Conservation (phyloP, 2,329 filamentous ascomycete genomes). For the Arthrobotrys megalospora region DNA sequence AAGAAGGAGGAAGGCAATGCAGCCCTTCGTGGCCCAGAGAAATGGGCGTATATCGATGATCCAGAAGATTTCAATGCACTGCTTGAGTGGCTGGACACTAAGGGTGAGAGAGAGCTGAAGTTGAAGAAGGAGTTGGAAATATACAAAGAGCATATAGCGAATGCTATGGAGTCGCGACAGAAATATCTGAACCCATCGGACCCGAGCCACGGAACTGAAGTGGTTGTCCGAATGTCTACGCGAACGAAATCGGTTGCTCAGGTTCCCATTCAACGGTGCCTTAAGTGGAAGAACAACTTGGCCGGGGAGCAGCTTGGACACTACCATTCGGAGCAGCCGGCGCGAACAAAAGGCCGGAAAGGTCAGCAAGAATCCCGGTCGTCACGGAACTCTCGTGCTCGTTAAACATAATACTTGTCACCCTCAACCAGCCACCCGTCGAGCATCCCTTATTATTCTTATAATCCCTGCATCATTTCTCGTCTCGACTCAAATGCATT, state of each 20-base stretch:
- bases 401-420: slow-evolving; percentile 31
- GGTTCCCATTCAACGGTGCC: slow-evolving; percentile 73
- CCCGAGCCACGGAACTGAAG: slow-evolving; percentile 69
- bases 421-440: slow-evolving; percentile 27
- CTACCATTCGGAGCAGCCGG: slow-evolving; percentile 74
- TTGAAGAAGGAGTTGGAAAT: slow-evolving; percentile 86
- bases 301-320: slow-evolving; percentile 74
- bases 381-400: slow-evolving; percentile 50
- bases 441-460: slow-evolving; percentile 17
- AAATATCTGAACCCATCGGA: slow-evolving; percentile 76
- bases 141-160: slow-evolving; percentile 81
- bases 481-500: slow-evolving; percentile 37
- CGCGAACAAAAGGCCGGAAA: slow-evolving; percentile 66
- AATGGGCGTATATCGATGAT: slow-evolving; percentile 94
- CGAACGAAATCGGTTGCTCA: slow-evolving; percentile 75
- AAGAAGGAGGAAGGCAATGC: slow-evolving; percentile 86
- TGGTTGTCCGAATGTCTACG: slow-evolving; percentile 74
- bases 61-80: slow-evolving; percentile 82
- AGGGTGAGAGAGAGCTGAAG: slow-evolving; percentile 87
- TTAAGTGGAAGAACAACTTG: slow-evolving; percentile 77
- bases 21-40: slow-evolving; percentile 79
- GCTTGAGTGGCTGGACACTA: slow-evolving; percentile 88
- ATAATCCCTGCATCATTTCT: slow-evolving; percentile 27
- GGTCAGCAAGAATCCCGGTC: slow-evolving; percentile 37
- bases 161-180: slow-evolving; percentile 84